Conservation (phyloP, 257 asterid species). For the Sherardia arvensis region DNA sequence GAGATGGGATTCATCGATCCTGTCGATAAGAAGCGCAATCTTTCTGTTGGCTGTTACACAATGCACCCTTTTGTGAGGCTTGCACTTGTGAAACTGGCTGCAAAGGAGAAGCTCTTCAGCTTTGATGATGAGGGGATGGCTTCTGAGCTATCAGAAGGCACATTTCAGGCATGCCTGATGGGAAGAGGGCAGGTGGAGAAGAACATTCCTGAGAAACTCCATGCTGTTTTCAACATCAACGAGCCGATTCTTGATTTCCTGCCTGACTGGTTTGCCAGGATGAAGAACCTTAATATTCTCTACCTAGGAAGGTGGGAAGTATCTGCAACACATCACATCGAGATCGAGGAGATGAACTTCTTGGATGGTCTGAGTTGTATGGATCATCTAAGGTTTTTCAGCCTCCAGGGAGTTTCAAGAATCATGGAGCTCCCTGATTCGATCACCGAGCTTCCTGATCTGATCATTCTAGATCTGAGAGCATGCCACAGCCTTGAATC, state of each 20-base stretch:
- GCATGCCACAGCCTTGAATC: conserved; percentile 41
- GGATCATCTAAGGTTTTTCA: conserved; percentile 23
- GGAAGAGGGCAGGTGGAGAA: conserved; percentile 24
- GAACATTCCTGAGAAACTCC: conserved; percentile 32
- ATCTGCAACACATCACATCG: conserved; percentile 25
- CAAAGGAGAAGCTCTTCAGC: conserved; percentile 23
- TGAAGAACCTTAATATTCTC: conserved; percentile 32
- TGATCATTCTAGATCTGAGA: conserved; percentile 27
- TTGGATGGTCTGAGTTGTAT: conserved; percentile 16
- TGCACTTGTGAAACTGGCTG: conserved; percentile 21
- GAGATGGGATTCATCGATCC: conserved; percentile 34
- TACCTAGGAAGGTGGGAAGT: conserved; percentile 37
- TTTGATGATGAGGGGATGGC: conserved; percentile 23
- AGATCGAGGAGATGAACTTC: conserved; percentile 31
- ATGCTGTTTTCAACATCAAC: conserved; percentile 31
- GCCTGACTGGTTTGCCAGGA: conserved; percentile 26
- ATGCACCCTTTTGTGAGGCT: conserved; percentile 30
- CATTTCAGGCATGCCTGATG: conserved; percentile 31
- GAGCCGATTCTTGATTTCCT: conserved; percentile 31
- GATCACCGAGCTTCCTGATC: conserved; percentile 12
- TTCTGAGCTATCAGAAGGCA: conserved; percentile 15
- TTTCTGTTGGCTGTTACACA: conserved; percentile 10
- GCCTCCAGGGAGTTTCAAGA: conserved; percentile 46
- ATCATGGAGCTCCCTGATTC: conserved; percentile 29
- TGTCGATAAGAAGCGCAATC: conserved; percentile 17